These are phyloP conservation scores for Hyaloperonospora arabidopsidis DNA, from an alignment of 352 stramenopile genomes.

Conservation along the genomic window DNA sequence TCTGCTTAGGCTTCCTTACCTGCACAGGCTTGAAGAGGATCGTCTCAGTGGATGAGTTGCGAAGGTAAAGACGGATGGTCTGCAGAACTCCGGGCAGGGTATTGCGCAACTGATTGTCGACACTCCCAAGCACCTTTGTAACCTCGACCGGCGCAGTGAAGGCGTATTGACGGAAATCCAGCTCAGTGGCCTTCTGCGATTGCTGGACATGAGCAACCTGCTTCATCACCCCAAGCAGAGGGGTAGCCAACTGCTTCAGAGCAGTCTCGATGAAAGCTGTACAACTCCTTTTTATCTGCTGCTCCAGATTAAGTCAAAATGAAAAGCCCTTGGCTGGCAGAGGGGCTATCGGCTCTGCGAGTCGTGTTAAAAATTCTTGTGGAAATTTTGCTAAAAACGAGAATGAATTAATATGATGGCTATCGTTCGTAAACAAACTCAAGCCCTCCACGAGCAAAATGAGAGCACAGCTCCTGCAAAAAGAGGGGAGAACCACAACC, in stretches of 20 bases:
- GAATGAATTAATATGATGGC: too few species aligned
- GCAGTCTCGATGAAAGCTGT: constrained; percentile 71
- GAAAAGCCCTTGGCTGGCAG: too few species aligned
- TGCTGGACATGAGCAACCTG: constrained; percentile 49
- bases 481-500: too few species aligned
- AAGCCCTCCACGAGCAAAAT: too few species aligned
- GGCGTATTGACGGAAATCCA: constrained; percentile 40
- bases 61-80: constrained; percentile 67
- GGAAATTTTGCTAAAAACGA: too few species aligned
- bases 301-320: too few species aligned
- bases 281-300: constrained; percentile 74
- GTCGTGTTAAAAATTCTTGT: too few species aligned
- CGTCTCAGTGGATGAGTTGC: constrained; percentile 69
- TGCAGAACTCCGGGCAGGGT: constrained; percentile 35
- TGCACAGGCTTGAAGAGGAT: constrained; percentile 82
- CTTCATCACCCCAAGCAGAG: constrained; percentile 56
- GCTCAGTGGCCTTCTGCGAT: constrained; percentile 25
- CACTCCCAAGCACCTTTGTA: constrained; percentile 34
- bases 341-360: too few species aligned
- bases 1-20: constrained; percentile 22
- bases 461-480: too few species aligned
- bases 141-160: constrained; percentile 40
- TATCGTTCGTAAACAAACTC: too few species aligned
- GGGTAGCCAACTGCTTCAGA: constrained; percentile 47
- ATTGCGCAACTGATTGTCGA: constrained; percentile 38